Conservation (phyloP, 371 early-diverging fungal genomes). For the Rhizomucor miehei region DNA sequence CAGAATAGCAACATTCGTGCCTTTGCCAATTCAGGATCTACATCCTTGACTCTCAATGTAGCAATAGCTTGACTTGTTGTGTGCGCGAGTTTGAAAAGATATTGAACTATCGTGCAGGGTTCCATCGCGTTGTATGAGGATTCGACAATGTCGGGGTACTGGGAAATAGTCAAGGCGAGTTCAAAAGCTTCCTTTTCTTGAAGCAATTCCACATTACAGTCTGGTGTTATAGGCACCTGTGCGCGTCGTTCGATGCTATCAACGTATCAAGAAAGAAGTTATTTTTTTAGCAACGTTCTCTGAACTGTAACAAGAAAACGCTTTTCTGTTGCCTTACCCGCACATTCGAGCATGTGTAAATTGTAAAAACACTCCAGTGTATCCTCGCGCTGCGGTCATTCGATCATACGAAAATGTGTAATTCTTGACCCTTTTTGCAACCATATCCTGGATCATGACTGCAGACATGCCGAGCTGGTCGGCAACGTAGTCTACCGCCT, state of each 20-base stretch:
- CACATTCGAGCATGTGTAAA: slow-evolving; percentile 92
- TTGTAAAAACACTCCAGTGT: slow-evolving; percentile 98
- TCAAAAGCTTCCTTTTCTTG: slow-evolving; percentile 68
- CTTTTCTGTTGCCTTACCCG: slow-evolving; percentile 35
- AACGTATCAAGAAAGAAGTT: too few relatives aligned
- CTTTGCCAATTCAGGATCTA: slow-evolving; percentile 63
- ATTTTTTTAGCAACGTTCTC: background rate
- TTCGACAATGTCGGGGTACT: slow-evolving; percentile 82
- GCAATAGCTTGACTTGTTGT: slow-evolving; percentile 73
- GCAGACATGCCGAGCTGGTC: slow-evolving; percentile 81
- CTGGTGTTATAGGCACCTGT: slow-evolving; percentile 12
- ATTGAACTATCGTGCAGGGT: slow-evolving; percentile 87
- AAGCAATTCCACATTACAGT: slow-evolving; percentile 47
- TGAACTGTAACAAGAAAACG: too few relatives aligned
- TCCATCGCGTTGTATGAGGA: slow-evolving; percentile 64
- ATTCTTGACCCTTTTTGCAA: slow-evolving; percentile 89
- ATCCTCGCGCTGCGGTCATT: slow-evolving; percentile 92
- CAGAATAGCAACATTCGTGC: slow-evolving; percentile 77
- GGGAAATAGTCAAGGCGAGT: slow-evolving; percentile 73
- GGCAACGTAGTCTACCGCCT: slow-evolving; percentile 60
- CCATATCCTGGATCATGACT: slow-evolving; percentile 93
- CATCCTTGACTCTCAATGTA: slow-evolving; percentile 70
- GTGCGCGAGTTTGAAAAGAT: slow-evolving; percentile 84
- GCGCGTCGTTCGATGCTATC: slow-evolving; percentile 42
- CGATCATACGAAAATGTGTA: slow-evolving; percentile 94